Evolutionary conservation across 768 basidiomycete species (phyloP).

Genomic region (Leccinum disarticulatum): DNA sequence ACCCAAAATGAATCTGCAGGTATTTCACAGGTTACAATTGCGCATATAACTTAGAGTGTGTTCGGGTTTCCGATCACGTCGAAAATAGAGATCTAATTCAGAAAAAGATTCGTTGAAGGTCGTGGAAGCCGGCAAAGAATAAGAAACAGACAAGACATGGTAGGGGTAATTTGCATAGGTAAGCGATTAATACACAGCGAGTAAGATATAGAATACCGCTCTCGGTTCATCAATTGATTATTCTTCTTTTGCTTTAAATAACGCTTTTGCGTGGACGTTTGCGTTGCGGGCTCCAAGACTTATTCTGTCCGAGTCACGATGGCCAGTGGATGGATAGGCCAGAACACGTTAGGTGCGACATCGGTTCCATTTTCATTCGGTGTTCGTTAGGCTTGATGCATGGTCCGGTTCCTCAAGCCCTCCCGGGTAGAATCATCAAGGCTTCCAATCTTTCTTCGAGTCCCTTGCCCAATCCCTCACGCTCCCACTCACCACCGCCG

Average conservation of each 20-base stretch:
- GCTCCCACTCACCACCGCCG: conserved; percentile 82
- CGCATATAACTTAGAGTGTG: background rate
- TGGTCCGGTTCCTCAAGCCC: conserved; percentile 16
- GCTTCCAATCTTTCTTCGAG: conserved; percentile 81
- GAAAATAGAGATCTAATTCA: conserved; percentile 2
- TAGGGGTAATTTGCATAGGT: conserved; percentile 22
- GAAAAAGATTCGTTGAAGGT: background rate
- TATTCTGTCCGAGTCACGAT: conserved; percentile 1
- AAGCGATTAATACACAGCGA: conserved; percentile 26
- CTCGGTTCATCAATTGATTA: conserved; percentile 10
- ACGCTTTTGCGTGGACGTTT: conserved; percentile 4
- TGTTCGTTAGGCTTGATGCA: background rate
- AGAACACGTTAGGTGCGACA: background rate
- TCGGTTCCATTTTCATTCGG: background rate
- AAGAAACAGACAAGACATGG: background rate
- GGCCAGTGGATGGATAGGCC: background rate
- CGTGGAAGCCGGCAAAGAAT: background rate
- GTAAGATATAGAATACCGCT: conserved; percentile 26
- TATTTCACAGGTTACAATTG: background rate
- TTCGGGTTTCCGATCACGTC: background rate
- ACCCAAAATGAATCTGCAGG: background rate
- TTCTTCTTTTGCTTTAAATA: conserved; percentile 12
- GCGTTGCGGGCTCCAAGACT: background rate
- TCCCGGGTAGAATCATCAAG: conserved; percentile 37
- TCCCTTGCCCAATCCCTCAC: conserved; percentile 79